Evolutionary conservation across 2,329 filamentous ascomycete species (phyloP), one percentile per base, ranked within the genome.

Genomic region (Cryphonectria carpinicola): DNA sequence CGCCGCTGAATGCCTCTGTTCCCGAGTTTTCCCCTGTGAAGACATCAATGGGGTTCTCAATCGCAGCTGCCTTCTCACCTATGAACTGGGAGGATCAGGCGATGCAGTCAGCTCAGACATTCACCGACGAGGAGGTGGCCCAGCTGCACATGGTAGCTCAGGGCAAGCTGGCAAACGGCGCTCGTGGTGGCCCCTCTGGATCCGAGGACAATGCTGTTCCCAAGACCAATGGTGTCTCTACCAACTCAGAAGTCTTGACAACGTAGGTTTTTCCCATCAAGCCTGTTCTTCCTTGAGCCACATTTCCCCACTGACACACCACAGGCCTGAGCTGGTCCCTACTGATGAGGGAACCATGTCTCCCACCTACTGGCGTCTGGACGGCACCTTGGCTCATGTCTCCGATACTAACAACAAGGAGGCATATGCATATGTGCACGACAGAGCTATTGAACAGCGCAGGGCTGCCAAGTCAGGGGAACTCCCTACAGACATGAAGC

Each of bases 1-100:
- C 85, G 10, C 85, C 86, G 66, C 82, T 91, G 37, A 91, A 89
- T 43, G 89, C 89, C n/a, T 81, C 85, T 28, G 89, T 90, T 2
- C 88, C 89, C 0, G 89, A 90, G 72, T 91, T 91, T 74, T 84
- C 86, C 10, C 88, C 88, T 19, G 72, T 76, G 11, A 10, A 46
- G 22, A 13, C 32, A 17, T 35, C 65, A 14, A 70, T 64, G 13
- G 69, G 62, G 14, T 63, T 66, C 32, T n/a, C 60, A 4, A 49
- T 32, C 5, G n/a, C 41, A 13, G 28, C n/a, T 22, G n/a, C 49
- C 17, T 61, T 65, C 17, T 37, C 43, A 7, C 69, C 54, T 22
- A 25, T 65, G 28, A 52, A 52, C 52, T 72, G 63, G 52, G 58
- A 25, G 6, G 63, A 72, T 11, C 54, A 69, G 32, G 52, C 69